These are phyloP conservation scores for Phytophthora europaea DNA, from an alignment of 352 stramenopile genomes.

Conservation along the genomic window DNA sequence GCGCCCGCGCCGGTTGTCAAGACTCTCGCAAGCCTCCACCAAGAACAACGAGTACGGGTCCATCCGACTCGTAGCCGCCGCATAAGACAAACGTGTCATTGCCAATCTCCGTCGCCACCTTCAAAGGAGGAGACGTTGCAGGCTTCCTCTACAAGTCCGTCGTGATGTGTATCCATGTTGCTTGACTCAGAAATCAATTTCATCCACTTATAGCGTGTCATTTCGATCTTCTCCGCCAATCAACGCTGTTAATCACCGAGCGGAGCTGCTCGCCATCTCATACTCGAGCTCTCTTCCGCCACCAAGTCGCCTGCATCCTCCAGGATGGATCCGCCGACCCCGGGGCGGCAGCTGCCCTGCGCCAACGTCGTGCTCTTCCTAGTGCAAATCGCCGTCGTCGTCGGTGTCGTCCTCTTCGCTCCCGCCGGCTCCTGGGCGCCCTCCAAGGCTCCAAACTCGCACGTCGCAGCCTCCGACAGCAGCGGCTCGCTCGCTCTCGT, in stretches of 20 bases:
- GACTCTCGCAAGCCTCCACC: slow-evolving; percentile 30
- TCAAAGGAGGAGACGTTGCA: too few species aligned
- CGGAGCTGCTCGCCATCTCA: slow-evolving; percentile 11
- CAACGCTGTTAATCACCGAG: slow-evolving; percentile 10
- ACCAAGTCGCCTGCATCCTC: slow-evolving; percentile 2
- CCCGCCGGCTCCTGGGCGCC: slow-evolving; percentile 45
- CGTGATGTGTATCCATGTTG: slow-evolving; percentile 21
- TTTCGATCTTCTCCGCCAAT: slow-evolving; percentile 31
- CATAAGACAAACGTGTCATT: slow-evolving; percentile 7
- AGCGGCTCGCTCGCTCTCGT: slow-evolving; percentile 29
- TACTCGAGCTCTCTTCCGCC: slow-evolving; percentile 7
- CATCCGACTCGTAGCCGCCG: slow-evolving; percentile 25
- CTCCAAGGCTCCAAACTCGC: not conserved
- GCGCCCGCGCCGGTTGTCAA: slow-evolving; percentile 20
- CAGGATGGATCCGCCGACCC: slow-evolving; percentile 32
- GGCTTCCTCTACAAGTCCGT: not conserved
- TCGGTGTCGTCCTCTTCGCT: slow-evolving; percentile 40
- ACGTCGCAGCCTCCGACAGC: slow-evolving; percentile 19
- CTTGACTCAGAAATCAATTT: slow-evolving; percentile 38
- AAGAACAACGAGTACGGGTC: slow-evolving; percentile 46
- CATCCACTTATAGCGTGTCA: slow-evolving; percentile 13
- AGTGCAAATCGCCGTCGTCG: slow-evolving; percentile 34
- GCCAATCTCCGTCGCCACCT: not conserved
- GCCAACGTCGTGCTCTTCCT: slow-evolving; percentile 48
- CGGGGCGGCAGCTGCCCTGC: slow-evolving; percentile 33